Conservation (phyloP, 2,329 filamentous ascomycete species). For the Pseudopyricularia cyperi region DNA sequence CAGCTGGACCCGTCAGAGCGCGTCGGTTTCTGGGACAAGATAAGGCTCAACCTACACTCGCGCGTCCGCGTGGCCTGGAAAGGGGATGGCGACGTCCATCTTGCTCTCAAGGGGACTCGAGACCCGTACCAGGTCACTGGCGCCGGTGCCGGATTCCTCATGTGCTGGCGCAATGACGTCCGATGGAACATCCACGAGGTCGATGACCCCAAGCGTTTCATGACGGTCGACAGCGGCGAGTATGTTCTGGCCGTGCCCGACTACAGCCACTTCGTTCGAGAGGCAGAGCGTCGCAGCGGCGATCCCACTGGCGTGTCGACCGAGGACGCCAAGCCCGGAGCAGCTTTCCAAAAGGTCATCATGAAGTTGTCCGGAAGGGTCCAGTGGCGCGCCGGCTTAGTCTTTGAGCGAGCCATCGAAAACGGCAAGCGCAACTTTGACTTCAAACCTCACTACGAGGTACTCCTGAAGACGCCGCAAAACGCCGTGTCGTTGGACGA, state of each 20-base stretch:
- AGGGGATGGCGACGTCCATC: constrained; percentile 87
- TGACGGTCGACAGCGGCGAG: constrained; percentile 90
- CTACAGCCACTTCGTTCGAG: constrained; percentile 75
- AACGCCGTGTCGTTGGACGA: constrained; percentile 48
- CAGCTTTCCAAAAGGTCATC: constrained; percentile 93
- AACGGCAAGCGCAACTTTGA: constrained; percentile 65
- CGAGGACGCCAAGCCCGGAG: constrained; percentile 55
- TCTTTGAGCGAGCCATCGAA: constrained; percentile 76
- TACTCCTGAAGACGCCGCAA: constrained; percentile 71
- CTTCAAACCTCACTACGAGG: constrained; percentile 85
- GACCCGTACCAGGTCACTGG: constrained; percentile 92
- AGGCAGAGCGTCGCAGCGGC: constrained; percentile 36
- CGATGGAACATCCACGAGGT: constrained; percentile 73
- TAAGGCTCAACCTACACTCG: constrained; percentile 87
- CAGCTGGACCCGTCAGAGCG: constrained; percentile 86
- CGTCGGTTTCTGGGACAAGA: constrained; percentile 98
- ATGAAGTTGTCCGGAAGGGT: constrained; percentile 98
- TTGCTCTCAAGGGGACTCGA: constrained; percentile 80
- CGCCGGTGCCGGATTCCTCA: constrained; percentile 85
- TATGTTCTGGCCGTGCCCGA: constrained; percentile 92
- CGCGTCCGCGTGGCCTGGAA: constrained; percentile 83
- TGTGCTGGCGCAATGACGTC: constrained; percentile 97
- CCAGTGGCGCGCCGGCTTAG: constrained; percentile 78
- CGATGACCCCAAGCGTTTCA: constrained; percentile 82
- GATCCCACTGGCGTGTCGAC: constrained; percentile 47